Evolutionary conservation across 176 grass and related monocot species (phyloP).

Genomic region (Lolium perenne): DNA sequence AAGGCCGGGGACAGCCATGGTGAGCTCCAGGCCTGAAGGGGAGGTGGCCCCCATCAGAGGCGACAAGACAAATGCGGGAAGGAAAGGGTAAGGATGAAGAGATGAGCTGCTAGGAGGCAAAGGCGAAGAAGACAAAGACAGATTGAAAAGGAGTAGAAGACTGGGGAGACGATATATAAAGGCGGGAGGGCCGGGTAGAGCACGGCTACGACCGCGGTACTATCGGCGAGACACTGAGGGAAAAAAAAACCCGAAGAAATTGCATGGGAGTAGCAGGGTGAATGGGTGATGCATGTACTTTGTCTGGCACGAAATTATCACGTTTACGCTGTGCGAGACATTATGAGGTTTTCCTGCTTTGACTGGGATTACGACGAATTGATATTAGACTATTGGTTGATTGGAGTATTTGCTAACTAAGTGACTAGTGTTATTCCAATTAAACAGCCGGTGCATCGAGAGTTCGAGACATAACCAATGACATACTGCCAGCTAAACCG

Average conservation of each 20-base stretch:
- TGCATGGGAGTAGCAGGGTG: slow-evolving; percentile 19
- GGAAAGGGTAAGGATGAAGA: slow-evolving; percentile 23
- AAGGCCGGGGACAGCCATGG: slow-evolving; percentile 91
- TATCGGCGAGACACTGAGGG: not conserved
- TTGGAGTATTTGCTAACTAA: no score
- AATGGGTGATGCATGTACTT: slow-evolving; percentile 52
- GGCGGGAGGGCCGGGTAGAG: not conserved
- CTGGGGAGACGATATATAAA: slow-evolving; percentile 57
- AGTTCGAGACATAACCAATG: no score
- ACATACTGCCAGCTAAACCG: no score
- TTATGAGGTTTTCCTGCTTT: slow-evolving; percentile 49
- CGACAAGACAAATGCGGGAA: slow-evolving; percentile 37
- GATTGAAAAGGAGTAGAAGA: slow-evolving; percentile 57
- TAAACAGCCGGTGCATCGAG: no score
- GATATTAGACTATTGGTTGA: no score
- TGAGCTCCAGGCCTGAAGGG: slow-evolving; percentile 84
- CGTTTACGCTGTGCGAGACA: slow-evolving; percentile 23
- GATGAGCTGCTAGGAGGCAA: slow-evolving; percentile 26
- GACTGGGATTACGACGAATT: slow-evolving; percentile 1
- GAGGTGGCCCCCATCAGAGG: slow-evolving; percentile 65
- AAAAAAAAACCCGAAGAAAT: not conserved
- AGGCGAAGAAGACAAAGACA: slow-evolving; percentile 55
- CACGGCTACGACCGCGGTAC: not conserved
- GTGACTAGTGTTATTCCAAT: no score
- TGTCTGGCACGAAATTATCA: slow-evolving; percentile 49